Evolutionary conservation across 768 basidiomycete genomes (phyloP).

Genomic region (Cyclocybe cylindracea): DNA sequence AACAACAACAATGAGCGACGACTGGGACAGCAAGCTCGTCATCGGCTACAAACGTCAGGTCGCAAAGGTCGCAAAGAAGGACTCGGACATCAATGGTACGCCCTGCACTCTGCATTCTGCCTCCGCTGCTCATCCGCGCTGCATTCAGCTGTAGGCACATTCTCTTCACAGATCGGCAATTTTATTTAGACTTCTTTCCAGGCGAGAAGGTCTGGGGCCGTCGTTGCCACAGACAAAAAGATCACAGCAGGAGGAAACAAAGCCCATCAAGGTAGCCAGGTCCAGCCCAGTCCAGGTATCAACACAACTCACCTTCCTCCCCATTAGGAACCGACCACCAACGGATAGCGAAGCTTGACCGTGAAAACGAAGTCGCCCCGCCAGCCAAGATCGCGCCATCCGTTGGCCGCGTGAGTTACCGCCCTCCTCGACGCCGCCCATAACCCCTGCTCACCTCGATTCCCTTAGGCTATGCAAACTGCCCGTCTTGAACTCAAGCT

Average conservation of each 20-base stretch:
- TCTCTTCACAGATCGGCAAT: neutral
- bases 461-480: conserved; percentile 71
- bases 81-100: conserved; percentile 56
- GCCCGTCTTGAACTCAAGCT: conserved; percentile 77
- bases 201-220: conserved; percentile 77
- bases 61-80: conserved; percentile 64
- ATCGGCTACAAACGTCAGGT: conserved; percentile 69
- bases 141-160: conserved; percentile 52
- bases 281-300: neutral
- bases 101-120: conserved; percentile 9
- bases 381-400: conserved; percentile 75
- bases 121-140: conserved; percentile 1
- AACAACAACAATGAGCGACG: conserved; percentile 48
- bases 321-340: conserved; percentile 86
- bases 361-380: conserved; percentile 94
- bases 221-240: conserved; percentile 86
- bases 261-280: conserved; percentile 60
- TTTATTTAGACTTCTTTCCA: conserved; percentile 26
- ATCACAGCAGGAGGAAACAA: conserved; percentile 70
- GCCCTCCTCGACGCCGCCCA: conserved; percentile 2
- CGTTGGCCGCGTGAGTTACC: conserved; percentile 63
- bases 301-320: neutral
- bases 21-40: conserved; percentile 74
- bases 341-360: conserved; percentile 89
- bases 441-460: conserved; percentile 9